Evolutionary conservation across 768 basidiomycete genomes (phyloP), one percentile per base, ranked within the genome.

Genomic region (Cystofilobasidium macerans): DNA sequence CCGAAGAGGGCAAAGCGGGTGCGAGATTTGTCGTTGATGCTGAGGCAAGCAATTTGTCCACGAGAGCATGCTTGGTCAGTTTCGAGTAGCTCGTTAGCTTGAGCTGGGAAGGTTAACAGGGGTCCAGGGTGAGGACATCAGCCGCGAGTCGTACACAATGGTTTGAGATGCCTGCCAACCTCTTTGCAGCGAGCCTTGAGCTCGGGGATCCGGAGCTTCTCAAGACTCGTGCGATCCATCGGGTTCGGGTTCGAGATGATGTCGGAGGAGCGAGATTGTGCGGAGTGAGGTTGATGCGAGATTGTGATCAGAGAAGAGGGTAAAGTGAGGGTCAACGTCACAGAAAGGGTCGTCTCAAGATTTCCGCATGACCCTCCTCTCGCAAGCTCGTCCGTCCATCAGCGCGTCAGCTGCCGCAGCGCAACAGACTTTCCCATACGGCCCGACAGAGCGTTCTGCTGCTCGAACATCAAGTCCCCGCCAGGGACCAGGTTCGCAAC

Each of bases 121-220:
- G 48, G n/a, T n/a, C 28, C 14, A n/a, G 24, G 16, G 24, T 38
- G 20, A 35, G 43, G 16, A 61, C 40, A 33, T 26, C 38, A 45
- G 57, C 57, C 26, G 20, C 28, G 13, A 38, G 16, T 58, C 33
- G 16, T 40, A 40, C 38, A 40, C 9, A 8, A 40, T 16, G 16
- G 38, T 8, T 16, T 8, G 38, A 40, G 47, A 9, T 22, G 20
- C 20, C 16, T 48, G 33, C 14, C 32, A 2, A 59, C 64, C 56
- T 58, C 56, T 40, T 65, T 65, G 57, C 64, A 65, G 18, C 47
- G 47, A 0, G 56, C 64, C 30, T 59, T 65, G 1, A 65, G 57
- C 13, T 57, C 57, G 2, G 42, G 57, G 5, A 65, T 22, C 57
- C 48, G 58, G 33, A 65, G 54, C 43, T 48, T 58, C 38, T 57